phyloP scores from a whole-genome alignment of 2,329 filamentous ascomycete species.

The Hirsutella rhossiliensis region DNA sequence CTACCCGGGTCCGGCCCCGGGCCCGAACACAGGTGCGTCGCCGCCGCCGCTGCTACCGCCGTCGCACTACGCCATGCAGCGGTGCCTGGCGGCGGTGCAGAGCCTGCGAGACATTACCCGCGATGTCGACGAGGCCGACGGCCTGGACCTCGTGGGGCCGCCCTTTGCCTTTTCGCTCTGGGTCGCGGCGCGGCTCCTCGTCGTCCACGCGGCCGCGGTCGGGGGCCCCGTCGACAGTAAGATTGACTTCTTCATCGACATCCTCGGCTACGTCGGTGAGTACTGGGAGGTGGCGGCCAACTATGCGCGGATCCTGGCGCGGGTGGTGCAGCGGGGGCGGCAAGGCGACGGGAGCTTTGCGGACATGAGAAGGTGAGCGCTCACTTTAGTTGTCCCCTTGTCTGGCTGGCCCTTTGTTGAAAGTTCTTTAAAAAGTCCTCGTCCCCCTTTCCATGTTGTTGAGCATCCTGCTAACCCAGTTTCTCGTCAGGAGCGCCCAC shows the following conservation, averaged over 20 bases:
- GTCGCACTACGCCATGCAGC: slow-evolving; percentile 31
- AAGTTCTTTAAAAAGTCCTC: too few relatives aligned
- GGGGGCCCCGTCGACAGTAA: slow-evolving; percentile 23
- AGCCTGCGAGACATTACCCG: slow-evolving; percentile 29
- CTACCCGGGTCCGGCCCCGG: slow-evolving; percentile 16
- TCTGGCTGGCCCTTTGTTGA: too few relatives aligned
- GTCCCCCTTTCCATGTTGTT: background rate
- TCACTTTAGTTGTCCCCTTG: too few relatives aligned
- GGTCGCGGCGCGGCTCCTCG: slow-evolving; percentile 26
- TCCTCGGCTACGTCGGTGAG: slow-evolving; percentile 26
- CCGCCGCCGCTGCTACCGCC: slow-evolving; percentile 21
- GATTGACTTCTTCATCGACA: slow-evolving; percentile 31
- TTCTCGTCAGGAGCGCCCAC: slow-evolving; percentile 24
- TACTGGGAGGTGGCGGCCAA: slow-evolving; percentile 31
- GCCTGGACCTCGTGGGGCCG: slow-evolving; percentile 27
- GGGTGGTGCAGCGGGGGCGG: slow-evolving; percentile 23
- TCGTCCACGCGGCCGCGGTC: slow-evolving; percentile 27
- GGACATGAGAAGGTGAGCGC: slow-evolving; percentile 27
- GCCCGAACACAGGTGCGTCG: background rate
- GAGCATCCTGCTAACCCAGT: slow-evolving; percentile 1
- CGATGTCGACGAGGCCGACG: slow-evolving; percentile 30
- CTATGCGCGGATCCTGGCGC: slow-evolving; percentile 27
- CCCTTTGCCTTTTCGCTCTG: slow-evolving; percentile 32
- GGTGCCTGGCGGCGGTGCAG: slow-evolving; percentile 30
- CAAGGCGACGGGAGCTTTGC: slow-evolving; percentile 23